Conservation (phyloP, 768 basidiomycete genomes). For the Cystofilobasidium ferigula region DNA sequence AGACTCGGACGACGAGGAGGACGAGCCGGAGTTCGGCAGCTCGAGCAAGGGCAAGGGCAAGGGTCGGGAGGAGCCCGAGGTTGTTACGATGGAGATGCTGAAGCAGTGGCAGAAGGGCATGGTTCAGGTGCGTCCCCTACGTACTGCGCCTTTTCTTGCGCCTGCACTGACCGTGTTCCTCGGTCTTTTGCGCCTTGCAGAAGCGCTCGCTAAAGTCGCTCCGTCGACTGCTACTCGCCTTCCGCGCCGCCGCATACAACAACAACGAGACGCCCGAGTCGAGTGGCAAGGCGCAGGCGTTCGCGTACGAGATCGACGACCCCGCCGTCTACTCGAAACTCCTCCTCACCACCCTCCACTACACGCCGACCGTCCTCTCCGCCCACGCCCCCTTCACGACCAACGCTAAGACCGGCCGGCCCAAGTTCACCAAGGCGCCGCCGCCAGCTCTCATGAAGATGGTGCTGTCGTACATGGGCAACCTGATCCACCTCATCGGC, state of each 20-base stretch:
- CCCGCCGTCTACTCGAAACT: conserved; percentile 88
- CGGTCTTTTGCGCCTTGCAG: conserved; percentile 41
- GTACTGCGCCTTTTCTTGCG: background rate
- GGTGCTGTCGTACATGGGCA: conserved; percentile 79
- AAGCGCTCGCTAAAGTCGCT: conserved; percentile 74
- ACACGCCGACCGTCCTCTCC: conserved; percentile 75
- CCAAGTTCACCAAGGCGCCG: conserved; percentile 73
- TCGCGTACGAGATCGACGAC: conserved; percentile 72
- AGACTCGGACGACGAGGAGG: conserved; percentile 26
- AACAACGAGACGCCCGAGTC: conserved; percentile 57
- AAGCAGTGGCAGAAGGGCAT: conserved; percentile 79
- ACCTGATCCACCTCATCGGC: conserved; percentile 63
- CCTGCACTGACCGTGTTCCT: background rate
- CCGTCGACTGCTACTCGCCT: conserved; percentile 73
- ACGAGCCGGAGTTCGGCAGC: conserved; percentile 37
- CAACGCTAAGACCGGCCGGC: conserved; percentile 62
- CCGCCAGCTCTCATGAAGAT: conserved; percentile 75
- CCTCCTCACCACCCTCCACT: conserved; percentile 70
- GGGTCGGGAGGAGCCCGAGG: conserved; percentile 26
- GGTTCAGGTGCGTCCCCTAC: conserved; percentile 51
- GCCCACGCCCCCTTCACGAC: conserved; percentile 81
- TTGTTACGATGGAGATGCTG: conserved; percentile 46
- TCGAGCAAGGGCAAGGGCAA: conserved; percentile 42
- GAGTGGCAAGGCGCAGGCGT: conserved; percentile 39
- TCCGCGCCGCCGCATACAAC: conserved; percentile 79